Evolutionary conservation across 257 asterid genomes (phyloP), one percentile per base, ranked within the genome.

Genomic region (Parsonsia alboflavescens): DNA sequence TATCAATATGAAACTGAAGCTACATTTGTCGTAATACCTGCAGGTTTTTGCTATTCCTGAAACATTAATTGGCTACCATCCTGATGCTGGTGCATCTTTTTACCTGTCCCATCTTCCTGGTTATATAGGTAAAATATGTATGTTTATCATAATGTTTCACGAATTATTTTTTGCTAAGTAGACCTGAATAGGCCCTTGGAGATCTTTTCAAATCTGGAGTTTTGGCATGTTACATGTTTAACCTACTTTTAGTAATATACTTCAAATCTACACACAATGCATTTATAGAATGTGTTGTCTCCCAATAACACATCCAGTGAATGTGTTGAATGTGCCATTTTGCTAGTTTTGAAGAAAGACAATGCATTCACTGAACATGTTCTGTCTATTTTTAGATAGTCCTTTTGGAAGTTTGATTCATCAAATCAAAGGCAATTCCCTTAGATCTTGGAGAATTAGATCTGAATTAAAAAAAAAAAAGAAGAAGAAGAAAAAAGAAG

Each of bases 41-140:
- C 86, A 95, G 98, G 90, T 92, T 68, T 92, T 95, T 86, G 90
- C 96, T 76, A 95, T 97, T 1, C 97, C 98, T 4, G 99, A 95
- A 84, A 90, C 94, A 44, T 80, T 83, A 83, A 95, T 95, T 76
- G 99, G 99, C 69, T 95, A 88, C 89, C 98, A 95, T 84, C 98
- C 99, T 36, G 99, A 95, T 78, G 99, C 98, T 4, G 98, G 93
- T 61, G 99, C 99, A 69, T 95, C 99, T 74, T 95, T 95, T 86
- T 85, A 90, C 85, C 96, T 92, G 75, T 89, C 98, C 66, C 98
- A 83, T 83, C 88, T 95, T 53, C 99, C 98, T 80, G 99, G 99
- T 80, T 77, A 85, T 85, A 82, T 95, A 84, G 99, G 97, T 88
- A 78, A 45, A 59, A 44, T 57, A 26, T 66, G 24, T 30, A 67